phyloP scores from a whole-genome alignment of 805 yeast species.

The Maudiozyma bulderi region DNA sequence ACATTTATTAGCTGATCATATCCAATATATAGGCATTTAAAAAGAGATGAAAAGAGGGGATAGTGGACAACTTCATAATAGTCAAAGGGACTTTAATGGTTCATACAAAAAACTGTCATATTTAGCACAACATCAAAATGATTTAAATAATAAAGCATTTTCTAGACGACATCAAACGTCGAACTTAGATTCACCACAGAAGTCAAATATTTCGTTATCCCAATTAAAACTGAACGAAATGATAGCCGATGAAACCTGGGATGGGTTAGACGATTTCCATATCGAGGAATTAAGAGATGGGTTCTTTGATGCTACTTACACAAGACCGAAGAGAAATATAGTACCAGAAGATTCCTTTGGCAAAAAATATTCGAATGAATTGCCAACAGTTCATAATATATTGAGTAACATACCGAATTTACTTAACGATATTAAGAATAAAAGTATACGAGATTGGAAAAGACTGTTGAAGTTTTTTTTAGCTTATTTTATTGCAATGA shows the following conservation, averaged over 20 bases:
- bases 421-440: background rate
- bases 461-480: constrained; percentile 26
- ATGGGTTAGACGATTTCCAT: constrained; percentile 29
- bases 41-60: too few species aligned
- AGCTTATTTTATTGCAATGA: constrained; percentile 33
- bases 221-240: constrained; percentile 27
- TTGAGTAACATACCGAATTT: background rate
- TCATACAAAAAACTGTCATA: constrained; percentile 20
- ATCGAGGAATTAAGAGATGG: constrained; percentile 41
- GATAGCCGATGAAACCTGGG: constrained; percentile 20
- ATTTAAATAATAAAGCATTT: background rate
- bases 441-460: constrained; percentile 9
- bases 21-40: too few species aligned
- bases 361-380: background rate
- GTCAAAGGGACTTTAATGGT: constrained; percentile 14
- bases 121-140: constrained; percentile 11
- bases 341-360: background rate
- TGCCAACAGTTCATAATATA: background rate
- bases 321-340: constrained; percentile 17
- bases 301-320: constrained; percentile 38
- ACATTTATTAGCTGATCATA: too few species aligned
- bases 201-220: constrained; percentile 30
- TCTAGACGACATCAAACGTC: background rate
- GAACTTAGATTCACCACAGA: constrained; percentile 5
- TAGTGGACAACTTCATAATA: background rate